phyloP scores from a whole-genome alignment of 2,329 filamentous ascomycete species.

The Thielaviopsis populi region DNA sequence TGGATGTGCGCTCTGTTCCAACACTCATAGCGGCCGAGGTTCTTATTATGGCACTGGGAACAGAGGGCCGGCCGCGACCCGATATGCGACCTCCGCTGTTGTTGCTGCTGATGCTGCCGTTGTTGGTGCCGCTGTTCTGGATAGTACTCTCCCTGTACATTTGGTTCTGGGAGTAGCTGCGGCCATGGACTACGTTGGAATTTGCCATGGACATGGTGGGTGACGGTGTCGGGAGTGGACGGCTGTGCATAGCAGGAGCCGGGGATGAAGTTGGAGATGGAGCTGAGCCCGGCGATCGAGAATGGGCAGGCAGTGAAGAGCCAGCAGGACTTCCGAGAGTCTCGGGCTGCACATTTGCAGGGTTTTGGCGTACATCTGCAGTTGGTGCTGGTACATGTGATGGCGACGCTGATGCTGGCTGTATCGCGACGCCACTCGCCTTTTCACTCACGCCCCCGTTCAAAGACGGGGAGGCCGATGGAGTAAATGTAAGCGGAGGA shows the following conservation, averaged over 20 bases:
- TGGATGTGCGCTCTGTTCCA: constrained; percentile 8
- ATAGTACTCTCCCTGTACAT: background rate
- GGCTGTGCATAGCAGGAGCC: background rate
- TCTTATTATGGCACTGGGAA: constrained; percentile 10
- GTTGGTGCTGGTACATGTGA: constrained; percentile 6
- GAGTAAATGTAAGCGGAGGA: background rate
- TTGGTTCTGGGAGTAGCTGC: constrained; percentile 12
- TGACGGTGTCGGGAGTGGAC: constrained; percentile 3
- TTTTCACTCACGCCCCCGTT: background rate
- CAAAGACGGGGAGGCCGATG: background rate
- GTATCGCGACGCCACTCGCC: background rate
- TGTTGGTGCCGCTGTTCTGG: background rate
- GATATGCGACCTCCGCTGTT: background rate
- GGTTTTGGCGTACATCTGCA: background rate
- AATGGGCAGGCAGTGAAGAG: background rate
- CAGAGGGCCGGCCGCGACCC: constrained; percentile 6
- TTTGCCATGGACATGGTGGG: constrained; percentile 2
- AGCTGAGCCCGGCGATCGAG: background rate
- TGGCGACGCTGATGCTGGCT: background rate
- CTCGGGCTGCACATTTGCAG: background rate
- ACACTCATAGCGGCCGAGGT: constrained; percentile 12
- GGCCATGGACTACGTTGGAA: background rate
- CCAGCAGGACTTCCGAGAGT: background rate
- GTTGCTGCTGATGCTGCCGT: background rate
- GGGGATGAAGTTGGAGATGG: background rate